Percentiles rank a stretch among this genome's conserved stretches.
Conservation (phyloP, 192 early-diverging fungal species). For the Coemansia sp. region DNA sequence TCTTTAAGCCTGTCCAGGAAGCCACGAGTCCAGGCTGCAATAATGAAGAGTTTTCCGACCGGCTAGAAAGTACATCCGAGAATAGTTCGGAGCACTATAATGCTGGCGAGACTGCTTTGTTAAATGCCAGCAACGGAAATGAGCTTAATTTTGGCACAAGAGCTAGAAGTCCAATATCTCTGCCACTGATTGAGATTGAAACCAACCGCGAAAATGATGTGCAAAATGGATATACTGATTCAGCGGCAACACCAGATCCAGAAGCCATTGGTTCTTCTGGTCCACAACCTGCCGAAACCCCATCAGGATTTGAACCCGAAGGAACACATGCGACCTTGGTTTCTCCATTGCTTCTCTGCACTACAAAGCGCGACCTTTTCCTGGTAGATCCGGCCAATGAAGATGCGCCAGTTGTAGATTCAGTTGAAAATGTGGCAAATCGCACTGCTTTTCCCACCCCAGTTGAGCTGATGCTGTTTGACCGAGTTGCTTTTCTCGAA, state of each 20-base stretch:
- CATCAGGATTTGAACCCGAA: constrained; percentile 5
- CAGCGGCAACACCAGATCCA: background rate
- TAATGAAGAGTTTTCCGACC: too few species aligned
- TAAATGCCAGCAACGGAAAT: too few species aligned
- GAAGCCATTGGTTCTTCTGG: too few species aligned
- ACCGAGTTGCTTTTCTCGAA: constrained; percentile 44
- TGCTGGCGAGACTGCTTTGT: too few species aligned
- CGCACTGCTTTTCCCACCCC: constrained; percentile 12
- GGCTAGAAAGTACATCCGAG: too few species aligned
- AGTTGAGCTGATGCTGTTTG: constrained; percentile 19
- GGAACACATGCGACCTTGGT: constrained; percentile 3
- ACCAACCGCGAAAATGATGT: constrained; percentile 23
- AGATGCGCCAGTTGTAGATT: constrained; percentile 23
- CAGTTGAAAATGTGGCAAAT: constrained; percentile 15
- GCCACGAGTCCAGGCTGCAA: too few species aligned
- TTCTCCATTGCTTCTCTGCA: constrained; percentile 33
- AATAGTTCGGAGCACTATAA: too few species aligned
- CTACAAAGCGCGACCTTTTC: constrained; percentile 27
- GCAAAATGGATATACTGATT: constrained; percentile 20
- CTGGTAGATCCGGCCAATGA: constrained; percentile 26
- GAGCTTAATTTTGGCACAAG: too few species aligned
- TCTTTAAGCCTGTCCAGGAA: constrained; percentile 15
- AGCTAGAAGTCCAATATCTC: too few species aligned
- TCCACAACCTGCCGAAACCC: background rate
- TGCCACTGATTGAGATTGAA: too few species aligned